These are phyloP conservation scores for Tolypocladium tropicale DNA, from an alignment of 2,329 filamentous ascomycete genomes.

Conservation along the genomic window DNA sequence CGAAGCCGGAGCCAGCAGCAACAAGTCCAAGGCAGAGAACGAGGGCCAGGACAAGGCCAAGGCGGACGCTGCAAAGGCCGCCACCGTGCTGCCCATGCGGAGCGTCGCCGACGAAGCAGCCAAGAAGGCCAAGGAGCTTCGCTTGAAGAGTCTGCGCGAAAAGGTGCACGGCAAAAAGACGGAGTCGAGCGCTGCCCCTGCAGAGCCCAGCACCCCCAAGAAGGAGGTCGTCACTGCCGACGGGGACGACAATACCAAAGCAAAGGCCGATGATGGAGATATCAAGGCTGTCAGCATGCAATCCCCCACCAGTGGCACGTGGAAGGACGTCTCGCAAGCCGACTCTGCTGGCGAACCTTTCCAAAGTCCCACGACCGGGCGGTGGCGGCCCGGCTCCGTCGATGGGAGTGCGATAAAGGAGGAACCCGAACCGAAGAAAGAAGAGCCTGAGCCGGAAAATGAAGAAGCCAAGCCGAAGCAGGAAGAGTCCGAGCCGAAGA, in stretches of 20 bases:
- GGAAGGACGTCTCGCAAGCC: constrained; percentile 1
- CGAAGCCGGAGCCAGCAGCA: constrained; percentile 10
- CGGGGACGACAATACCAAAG: not conserved
- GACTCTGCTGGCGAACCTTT: constrained; percentile 6
- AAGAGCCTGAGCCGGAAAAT: constrained; percentile 26
- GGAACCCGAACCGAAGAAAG: constrained; percentile 24
- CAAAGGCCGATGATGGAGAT: not conserved
- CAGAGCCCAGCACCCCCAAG: constrained; percentile 3
- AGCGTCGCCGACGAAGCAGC: constrained; percentile 57
- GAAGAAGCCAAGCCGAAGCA: too few species aligned
- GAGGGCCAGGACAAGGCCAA: constrained; percentile 9
- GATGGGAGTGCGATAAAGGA: constrained; percentile 23
- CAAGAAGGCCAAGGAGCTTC: constrained; percentile 50
- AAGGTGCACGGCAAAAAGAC: constrained; percentile 42
- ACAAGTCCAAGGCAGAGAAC: not conserved
- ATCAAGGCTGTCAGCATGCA: constrained; percentile 18
- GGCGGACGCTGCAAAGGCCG: constrained; percentile 14
- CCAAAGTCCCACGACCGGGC: constrained; percentile 7
- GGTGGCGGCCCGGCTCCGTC: constrained; percentile 3
- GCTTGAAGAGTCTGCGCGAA: constrained; percentile 40
- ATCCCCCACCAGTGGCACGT: constrained; percentile 4
- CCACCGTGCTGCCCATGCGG: constrained; percentile 32
- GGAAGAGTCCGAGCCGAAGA: constrained; percentile 28
- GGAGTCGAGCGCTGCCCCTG: constrained; percentile 5
- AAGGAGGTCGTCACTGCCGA: constrained; percentile 7